phyloP scores from a whole-genome alignment of 1,139 yeast genomes.

The Sugiyamaella xylanicola region DNA sequence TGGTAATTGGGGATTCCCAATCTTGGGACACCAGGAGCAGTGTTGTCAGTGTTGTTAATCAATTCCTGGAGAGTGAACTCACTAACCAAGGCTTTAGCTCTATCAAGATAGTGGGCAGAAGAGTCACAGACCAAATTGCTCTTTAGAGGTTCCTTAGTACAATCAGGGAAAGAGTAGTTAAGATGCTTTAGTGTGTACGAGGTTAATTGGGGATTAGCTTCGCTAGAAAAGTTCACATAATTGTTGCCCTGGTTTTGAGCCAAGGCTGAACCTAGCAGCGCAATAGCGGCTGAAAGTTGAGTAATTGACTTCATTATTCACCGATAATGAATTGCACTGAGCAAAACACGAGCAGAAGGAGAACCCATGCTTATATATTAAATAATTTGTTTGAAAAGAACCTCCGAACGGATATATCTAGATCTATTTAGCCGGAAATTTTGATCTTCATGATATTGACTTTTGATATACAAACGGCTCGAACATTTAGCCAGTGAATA shows the following conservation, averaged over 20 bases:
- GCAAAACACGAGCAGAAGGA: too few species aligned
- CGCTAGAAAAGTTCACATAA: slow-evolving; percentile 8
- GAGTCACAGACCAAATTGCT: slow-evolving; percentile 23
- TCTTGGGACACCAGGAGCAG: slow-evolving; percentile 55
- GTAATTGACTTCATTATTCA: slow-evolving; percentile 9
- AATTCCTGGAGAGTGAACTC: slow-evolving; percentile 58
- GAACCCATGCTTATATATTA: too few species aligned
- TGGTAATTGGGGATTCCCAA: slow-evolving; percentile 55
- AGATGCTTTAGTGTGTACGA: slow-evolving; percentile 12
- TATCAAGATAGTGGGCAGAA: slow-evolving; percentile 35
- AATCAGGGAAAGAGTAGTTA: slow-evolving; percentile 23
- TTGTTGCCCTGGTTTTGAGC: slow-evolving; percentile 20
- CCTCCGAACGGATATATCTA: neutral
- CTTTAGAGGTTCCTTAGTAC: slow-evolving; percentile 22
- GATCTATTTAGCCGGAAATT: slow-evolving; percentile 7
- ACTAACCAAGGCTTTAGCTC: slow-evolving; percentile 53
- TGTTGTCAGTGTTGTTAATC: slow-evolving; percentile 60
- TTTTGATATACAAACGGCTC: slow-evolving; percentile 1
- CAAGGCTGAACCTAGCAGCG: slow-evolving; percentile 9
- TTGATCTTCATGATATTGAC: neutral
- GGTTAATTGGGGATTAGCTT: slow-evolving; percentile 11
- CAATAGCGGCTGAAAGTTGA: slow-evolving; percentile 3
- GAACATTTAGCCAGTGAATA: neutral
- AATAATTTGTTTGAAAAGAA: neutral
- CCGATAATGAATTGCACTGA: too few species aligned